Conservation (phyloP, 768 basidiomycete genomes). For the Trametes cinnabarina region DNA sequence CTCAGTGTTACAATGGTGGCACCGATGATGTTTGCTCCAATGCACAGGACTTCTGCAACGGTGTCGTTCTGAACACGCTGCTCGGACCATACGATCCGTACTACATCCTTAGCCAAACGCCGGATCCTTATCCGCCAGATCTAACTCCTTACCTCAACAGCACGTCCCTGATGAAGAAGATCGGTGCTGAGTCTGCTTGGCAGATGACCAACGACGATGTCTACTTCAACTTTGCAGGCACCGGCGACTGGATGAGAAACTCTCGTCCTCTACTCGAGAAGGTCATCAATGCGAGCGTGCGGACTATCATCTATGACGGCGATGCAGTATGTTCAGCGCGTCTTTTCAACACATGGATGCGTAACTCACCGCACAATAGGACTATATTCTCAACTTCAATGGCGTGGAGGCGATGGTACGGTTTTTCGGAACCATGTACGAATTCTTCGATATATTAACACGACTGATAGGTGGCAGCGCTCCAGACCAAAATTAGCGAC, state of each 20-base stretch:
- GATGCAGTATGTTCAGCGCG: conserved; percentile 50
- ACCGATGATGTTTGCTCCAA: conserved; percentile 50
- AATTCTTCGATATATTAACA: not conserved
- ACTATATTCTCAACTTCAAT: conserved; percentile 53
- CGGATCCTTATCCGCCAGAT: conserved; percentile 49
- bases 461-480: conserved; percentile 39
- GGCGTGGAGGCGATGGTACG: conserved; percentile 58
- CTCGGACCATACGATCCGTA: conserved; percentile 59
- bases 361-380: no score
- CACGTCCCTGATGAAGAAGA: conserved; percentile 32
- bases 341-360: no score
- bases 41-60: conserved; percentile 60
- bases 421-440: not conserved
- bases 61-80: conserved; percentile 48
- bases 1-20: conserved; percentile 46
- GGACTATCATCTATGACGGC: conserved; percentile 53
- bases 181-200: conserved; percentile 48
- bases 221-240: conserved; percentile 45
- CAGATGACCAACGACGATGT: conserved; percentile 39
- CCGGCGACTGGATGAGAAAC: conserved; percentile 59
- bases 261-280: conserved; percentile 47
- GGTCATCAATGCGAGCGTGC: conserved; percentile 58
- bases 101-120: conserved; percentile 41
- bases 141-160: conserved; percentile 32
- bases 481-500: conserved; percentile 46